Percentiles rank a stretch among this genome's conserved stretches.
Evolutionary conservation across 2,329 filamentous ascomycete genomes (phyloP).

Genomic region (Pseudogymnoascus sp.): DNA sequence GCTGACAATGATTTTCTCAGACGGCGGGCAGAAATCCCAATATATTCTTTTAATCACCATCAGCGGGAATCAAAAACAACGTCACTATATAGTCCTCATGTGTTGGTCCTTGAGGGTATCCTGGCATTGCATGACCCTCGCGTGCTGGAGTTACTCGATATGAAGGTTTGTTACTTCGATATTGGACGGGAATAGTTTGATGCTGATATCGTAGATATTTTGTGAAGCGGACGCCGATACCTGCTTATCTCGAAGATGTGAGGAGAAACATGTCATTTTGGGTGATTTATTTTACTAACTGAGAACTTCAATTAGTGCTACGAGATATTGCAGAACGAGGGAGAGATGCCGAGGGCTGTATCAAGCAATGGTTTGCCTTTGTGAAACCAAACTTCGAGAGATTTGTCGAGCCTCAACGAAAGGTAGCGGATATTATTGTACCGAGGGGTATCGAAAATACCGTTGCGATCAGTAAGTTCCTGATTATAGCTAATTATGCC

Average conservation of each 20-base stretch:
- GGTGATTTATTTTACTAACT: background rate
- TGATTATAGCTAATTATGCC: background rate
- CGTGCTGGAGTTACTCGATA: slow-evolving; percentile 78
- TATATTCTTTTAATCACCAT: slow-evolving; percentile 94
- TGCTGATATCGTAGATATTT: slow-evolving; percentile 56
- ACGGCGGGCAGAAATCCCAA: slow-evolving; percentile 72
- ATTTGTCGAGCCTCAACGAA: slow-evolving; percentile 86
- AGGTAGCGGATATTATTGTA: slow-evolving; percentile 87
- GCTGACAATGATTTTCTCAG: slow-evolving; percentile 3
- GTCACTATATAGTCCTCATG: slow-evolving; percentile 91
- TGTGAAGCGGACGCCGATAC: slow-evolving; percentile 94
- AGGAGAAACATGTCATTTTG: slow-evolving; percentile 25
- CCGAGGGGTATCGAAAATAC: slow-evolving; percentile 90
- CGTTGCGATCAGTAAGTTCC: slow-evolving; percentile 67
- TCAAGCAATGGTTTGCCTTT: slow-evolving; percentile 95
- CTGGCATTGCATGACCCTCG: slow-evolving; percentile 86
- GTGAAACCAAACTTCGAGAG: slow-evolving; percentile 96
- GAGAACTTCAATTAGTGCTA: slow-evolving; percentile 37
- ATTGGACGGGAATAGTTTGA: slow-evolving; percentile 8
- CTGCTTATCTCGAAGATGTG: slow-evolving; percentile 81
- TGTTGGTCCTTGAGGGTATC: slow-evolving; percentile 91
- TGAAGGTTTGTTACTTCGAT: slow-evolving; percentile 52
- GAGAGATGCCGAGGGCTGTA: slow-evolving; percentile 85
- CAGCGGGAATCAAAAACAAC: slow-evolving; percentile 71
- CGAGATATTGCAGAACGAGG: slow-evolving; percentile 86